phyloP scores from a whole-genome alignment of 208 protist genomes.

The Leishmania braziliensis region DNA sequence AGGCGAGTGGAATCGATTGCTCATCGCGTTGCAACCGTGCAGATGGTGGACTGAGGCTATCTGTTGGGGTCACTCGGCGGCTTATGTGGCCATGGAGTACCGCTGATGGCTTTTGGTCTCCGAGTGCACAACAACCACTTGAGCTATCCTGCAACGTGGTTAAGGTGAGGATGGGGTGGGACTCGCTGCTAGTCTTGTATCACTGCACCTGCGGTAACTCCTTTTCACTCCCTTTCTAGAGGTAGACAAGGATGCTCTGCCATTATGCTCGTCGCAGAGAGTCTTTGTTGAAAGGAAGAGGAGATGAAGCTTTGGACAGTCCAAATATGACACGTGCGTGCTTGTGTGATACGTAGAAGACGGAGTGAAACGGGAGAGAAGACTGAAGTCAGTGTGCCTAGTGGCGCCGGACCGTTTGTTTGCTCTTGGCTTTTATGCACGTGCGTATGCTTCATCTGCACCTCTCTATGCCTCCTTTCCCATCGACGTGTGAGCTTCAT shows the following conservation, averaged over 20 bases:
- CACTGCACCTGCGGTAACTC: not conserved
- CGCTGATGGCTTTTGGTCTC: not conserved
- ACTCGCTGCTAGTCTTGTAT: not conserved
- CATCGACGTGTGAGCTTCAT: not conserved
- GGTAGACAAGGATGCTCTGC: not conserved
- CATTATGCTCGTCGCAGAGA: not conserved
- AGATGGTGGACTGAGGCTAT: not conserved
- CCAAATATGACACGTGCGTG: not conserved
- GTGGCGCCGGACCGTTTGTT: not conserved
- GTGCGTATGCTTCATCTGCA: not conserved
- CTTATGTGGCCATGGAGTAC: not conserved
- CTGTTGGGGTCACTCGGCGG: not conserved
- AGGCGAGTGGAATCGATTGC: not conserved
- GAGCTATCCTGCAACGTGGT: not conserved
- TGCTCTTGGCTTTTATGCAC: not conserved
- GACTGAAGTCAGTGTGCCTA: not conserved
- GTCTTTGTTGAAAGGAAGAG: not conserved
- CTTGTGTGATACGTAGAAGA: not conserved
- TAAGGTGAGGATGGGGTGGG: not conserved
- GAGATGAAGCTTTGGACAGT: not conserved
- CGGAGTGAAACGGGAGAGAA: not conserved
- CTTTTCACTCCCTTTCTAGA: not conserved
- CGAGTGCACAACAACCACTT: not conserved
- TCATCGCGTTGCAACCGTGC: not conserved
- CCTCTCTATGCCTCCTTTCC: not conserved